Base-by-base conservation (phyloP, 352 stramenopile species). In the Phytopythium aichiense region DNA sequence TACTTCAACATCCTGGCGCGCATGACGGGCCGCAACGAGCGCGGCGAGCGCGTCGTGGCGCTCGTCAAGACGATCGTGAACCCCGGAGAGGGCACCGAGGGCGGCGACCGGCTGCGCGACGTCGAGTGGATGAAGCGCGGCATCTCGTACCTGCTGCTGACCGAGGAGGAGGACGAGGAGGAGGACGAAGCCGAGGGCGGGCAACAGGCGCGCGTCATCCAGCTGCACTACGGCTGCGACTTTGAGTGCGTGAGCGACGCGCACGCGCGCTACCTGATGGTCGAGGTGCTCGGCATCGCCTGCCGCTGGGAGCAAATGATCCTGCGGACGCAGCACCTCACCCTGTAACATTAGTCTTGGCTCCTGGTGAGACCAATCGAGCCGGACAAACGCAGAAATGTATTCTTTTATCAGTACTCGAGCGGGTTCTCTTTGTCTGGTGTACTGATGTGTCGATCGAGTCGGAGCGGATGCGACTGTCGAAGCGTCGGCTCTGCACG, bases 91-190 rank as follows among this genome's bases (percentile, higher is more conserved):
- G 65, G 69, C 22, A 52, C 68, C 20, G 61, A 63, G 22, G 50
- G 46, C 18, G 38, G 48, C 33, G 53, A 49, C 22, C 72, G 69
- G 9, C 56, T 76, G 7, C 63, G 61, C n/a, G 69, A 77, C 60
- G 67, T 79, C 49, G 72, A 79, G 56, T 79, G 72, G 72, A 79
- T 79, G 72, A 74, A 74, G 59, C 72, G 68, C 30, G 72, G 72
- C 38, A 73, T 79, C 31, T 79, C 72, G 28, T 79, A 77, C 67
- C 59, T 79, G 52, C 49, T 79, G 43, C 58, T 79, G 46, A 77
- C 66, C 0, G 69, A 79, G 58, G 69, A 67, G 37, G 18, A 42
- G 15, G 25, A 52, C 4, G 50, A 54, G 23, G 43, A 51, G 4
- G 8, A 60, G 20, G 16, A 35, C 4, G 45, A 43, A 20, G 25